A percentile compares a stretch with the other conserved stretches of the same genome.
phyloP scores from a whole-genome alignment of 192 early-diverging fungal genomes.

The Coemansia erecta region DNA sequence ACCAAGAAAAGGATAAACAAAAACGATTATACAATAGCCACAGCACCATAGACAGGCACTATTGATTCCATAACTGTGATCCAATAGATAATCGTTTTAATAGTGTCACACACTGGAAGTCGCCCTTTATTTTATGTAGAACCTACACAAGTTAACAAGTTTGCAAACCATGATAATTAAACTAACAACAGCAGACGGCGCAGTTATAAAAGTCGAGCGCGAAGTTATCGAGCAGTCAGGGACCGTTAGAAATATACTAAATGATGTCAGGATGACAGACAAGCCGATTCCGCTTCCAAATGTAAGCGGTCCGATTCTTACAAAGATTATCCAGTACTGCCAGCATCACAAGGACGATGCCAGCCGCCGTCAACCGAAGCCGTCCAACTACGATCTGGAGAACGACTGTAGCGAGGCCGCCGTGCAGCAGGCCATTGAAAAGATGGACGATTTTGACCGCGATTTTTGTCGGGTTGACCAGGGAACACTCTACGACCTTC shows the following conservation, averaged over 20 bases:
- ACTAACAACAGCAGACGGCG: constrained; percentile 41
- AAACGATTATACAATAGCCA: too few relatives aligned
- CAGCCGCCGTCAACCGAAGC: constrained; percentile 15
- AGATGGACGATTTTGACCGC: constrained; percentile 87
- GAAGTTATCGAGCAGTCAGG: constrained; percentile 52
- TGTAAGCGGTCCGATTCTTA: constrained; percentile 83
- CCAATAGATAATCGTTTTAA: too few relatives aligned
- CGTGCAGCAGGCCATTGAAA: constrained; percentile 61
- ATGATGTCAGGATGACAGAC: constrained; percentile 33
- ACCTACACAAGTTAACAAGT: too few relatives aligned
- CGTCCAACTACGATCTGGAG: constrained; percentile 23
- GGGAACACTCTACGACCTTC: constrained; percentile 89
- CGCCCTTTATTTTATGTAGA: too few relatives aligned
- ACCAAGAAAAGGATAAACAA: too few relatives aligned
- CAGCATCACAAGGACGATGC: constrained; percentile 77
- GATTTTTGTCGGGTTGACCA: constrained; percentile 93
- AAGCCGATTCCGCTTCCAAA: constrained; percentile 81
- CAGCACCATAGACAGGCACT: too few relatives aligned
- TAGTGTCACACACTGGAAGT: too few relatives aligned
- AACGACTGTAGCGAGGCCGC: constrained; percentile 49
- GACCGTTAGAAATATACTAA: constrained; percentile 49
- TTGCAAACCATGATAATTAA: constrained; percentile 12
- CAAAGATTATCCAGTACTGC: constrained; percentile 87
- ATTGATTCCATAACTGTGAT: too few relatives aligned
- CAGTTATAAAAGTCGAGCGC: constrained; percentile 35